Conservation (phyloP, 2,329 filamentous ascomycete species). For the Fusarium marasasianum region DNA sequence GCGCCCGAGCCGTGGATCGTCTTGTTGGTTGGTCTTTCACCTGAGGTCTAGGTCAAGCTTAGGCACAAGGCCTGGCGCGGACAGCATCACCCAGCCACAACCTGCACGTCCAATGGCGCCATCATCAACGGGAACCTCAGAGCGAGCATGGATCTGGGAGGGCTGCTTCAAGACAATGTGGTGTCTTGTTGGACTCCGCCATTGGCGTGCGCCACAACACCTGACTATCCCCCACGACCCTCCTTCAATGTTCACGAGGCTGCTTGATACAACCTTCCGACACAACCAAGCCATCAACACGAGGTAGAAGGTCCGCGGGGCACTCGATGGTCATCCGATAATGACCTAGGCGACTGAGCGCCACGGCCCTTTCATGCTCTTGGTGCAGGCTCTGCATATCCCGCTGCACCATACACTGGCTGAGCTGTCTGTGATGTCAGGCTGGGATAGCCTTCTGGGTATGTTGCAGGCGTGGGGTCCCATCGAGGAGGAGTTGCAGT, state of each 20-base stretch:
- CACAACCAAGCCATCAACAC: conserved; percentile 37
- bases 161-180: conserved; percentile 27
- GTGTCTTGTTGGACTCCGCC: conserved; percentile 33
- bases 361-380: conserved; percentile 49
- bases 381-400: conserved; percentile 55
- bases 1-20: conserved; percentile 7
- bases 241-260: conserved; percentile 46
- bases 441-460: conserved; percentile 52
- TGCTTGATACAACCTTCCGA: conserved; percentile 41
- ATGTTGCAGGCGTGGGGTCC: conserved; percentile 52
- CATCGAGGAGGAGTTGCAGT: conserved; percentile 53
- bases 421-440: conserved; percentile 48
- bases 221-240: conserved; percentile 49
- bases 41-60: background rate
- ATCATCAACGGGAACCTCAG: conserved; percentile 31
- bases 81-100: conserved; percentile 24
- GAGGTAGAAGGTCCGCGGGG: conserved; percentile 17
- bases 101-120: conserved; percentile 38
- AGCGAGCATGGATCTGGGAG: conserved; percentile 13
- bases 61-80: conserved; percentile 13
- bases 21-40: conserved; percentile 1
- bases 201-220: conserved; percentile 53
- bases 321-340: conserved; percentile 35
- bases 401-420: conserved; percentile 54
- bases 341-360: conserved; percentile 27